These are phyloP conservation scores for Croton laevigatus DNA, from an alignment of 441 rosid genomes.

Conservation along the genomic window DNA sequence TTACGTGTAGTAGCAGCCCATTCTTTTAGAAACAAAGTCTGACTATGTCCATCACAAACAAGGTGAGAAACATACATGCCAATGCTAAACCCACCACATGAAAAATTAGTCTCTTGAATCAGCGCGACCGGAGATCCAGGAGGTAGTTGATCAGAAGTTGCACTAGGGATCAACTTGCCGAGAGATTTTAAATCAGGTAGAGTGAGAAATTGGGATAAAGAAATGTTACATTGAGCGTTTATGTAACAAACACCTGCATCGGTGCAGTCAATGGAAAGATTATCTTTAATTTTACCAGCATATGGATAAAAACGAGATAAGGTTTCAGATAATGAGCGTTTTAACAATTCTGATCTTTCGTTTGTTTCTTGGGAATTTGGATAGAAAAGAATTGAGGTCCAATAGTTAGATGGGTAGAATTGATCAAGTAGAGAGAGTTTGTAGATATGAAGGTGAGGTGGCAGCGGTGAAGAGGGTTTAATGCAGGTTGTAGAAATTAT, in stretches of 20 bases:
- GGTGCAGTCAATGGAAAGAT: conserved; percentile 18
- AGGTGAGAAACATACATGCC: conserved; percentile 26
- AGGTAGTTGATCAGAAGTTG: no score
- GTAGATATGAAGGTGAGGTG: no score
- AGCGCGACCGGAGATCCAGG: background rate
- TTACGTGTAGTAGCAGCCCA: conserved; percentile 27
- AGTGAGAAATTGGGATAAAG: background rate
- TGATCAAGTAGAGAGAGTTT: no score
- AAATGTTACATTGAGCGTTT: conserved; percentile 19
- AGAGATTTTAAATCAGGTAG: background rate
- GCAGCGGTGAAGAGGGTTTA: no score
- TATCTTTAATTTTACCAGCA: conserved; percentile 22
- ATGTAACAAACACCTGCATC: conserved; percentile 25
- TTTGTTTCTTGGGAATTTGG: no score
- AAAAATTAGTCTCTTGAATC: background rate
- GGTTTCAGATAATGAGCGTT: conserved; percentile 26
- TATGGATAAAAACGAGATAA: conserved; percentile 23
- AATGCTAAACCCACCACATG: conserved; percentile 33
- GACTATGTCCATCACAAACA: conserved; percentile 22
- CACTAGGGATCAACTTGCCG: background rate
- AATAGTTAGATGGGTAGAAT: no score
- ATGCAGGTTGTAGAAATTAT: no score
- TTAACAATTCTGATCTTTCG: background rate
- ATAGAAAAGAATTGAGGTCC: no score
- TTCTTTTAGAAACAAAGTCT: conserved; percentile 15